phyloP scores from a whole-genome alignment of 495 filamentous ascomycete genomes.

The Ramalina intermedia region DNA sequence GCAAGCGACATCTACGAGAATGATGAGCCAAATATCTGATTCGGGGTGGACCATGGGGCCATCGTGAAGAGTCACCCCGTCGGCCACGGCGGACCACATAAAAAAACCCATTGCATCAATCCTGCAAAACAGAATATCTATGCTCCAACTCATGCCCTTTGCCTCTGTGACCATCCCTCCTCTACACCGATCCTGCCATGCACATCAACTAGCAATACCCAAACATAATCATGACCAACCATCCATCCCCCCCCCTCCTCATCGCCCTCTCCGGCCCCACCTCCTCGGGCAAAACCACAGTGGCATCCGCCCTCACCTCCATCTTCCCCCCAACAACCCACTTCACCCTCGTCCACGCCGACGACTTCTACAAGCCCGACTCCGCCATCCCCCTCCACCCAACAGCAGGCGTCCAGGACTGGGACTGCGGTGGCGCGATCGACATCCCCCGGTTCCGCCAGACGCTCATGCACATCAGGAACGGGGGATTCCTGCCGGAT shows the following conservation, averaged over 20 bases:
- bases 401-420: slow-evolving; percentile 51
- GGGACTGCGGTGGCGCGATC: slow-evolving; percentile 70
- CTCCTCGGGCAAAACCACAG: slow-evolving; percentile 67
- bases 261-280: slow-evolving; percentile 65
- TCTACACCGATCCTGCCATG: no score
- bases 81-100: no score
- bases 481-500: slow-evolving; percentile 56
- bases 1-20: no score
- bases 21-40: no score
- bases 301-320: slow-evolving; percentile 56
- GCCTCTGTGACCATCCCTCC: no score
- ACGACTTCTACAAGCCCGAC: slow-evolving; percentile 83
- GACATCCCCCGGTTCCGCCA: slow-evolving; percentile 47
- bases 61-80: no score
- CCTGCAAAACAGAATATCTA: no score
- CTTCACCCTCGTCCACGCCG: slow-evolving; percentile 58
- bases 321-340: slow-evolving; percentile 41
- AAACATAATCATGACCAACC: background rate
- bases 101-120: no score
- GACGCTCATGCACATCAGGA: slow-evolving; percentile 49
- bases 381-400: slow-evolving; percentile 45
- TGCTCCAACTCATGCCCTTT: no score
- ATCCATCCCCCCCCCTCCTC: slow-evolving; percentile 35
- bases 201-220: no score
- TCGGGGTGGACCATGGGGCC: no score